Evolutionary conservation across 257 asterid genomes (phyloP).

Genomic region (Eucommia ulmoides): DNA sequence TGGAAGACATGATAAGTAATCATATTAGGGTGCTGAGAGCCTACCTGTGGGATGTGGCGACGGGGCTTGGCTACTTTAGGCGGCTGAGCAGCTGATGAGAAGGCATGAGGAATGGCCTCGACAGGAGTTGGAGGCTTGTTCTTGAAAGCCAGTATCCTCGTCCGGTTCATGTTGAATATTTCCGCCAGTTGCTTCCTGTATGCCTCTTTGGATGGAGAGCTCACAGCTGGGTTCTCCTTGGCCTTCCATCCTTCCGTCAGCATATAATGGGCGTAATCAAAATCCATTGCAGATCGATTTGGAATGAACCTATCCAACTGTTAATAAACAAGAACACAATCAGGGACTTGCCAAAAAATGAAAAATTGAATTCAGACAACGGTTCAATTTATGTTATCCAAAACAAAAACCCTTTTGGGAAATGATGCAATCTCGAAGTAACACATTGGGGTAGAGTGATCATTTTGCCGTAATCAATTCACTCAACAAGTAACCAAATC

Average conservation of each 20-base stretch:
- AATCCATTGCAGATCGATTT: constrained; percentile 90
- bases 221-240: constrained; percentile 67
- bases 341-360: too few species aligned
- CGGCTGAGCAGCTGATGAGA: constrained; percentile 35
- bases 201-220: constrained; percentile 74
- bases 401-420: too few species aligned
- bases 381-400: too few species aligned
- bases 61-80: constrained; percentile 51
- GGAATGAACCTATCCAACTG: constrained; percentile 98
- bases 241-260: constrained; percentile 73
- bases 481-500: too few species aligned
- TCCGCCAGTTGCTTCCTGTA: constrained; percentile 80
- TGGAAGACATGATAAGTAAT: not conserved
- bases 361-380: too few species aligned
- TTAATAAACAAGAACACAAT: constrained; percentile 8
- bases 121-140: constrained; percentile 72
- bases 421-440: too few species aligned
- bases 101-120: constrained; percentile 40
- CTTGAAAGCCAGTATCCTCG: constrained; percentile 83
- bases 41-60: constrained; percentile 85
- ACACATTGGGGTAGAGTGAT: too few species aligned
- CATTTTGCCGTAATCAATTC: too few species aligned
- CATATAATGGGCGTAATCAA: constrained; percentile 82
- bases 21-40: not conserved
- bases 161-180: constrained; percentile 73